These are phyloP conservation scores for Jatropha curcas DNA, from an alignment of 345 rosid genomes.

Conservation along the genomic window DNA sequence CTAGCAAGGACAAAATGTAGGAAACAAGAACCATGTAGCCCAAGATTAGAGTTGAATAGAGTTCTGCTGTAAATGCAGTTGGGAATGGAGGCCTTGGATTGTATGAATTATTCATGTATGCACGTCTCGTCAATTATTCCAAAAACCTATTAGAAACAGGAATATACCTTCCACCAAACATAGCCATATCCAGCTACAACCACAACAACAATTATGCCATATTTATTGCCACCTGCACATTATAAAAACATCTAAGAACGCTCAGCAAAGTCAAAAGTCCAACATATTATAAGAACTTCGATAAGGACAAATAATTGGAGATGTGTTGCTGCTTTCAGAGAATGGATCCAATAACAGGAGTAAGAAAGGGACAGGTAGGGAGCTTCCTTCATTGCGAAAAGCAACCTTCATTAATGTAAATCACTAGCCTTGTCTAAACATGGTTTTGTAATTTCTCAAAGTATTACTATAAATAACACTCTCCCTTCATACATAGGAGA, in stretches of 20 bases:
- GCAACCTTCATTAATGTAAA: too few relatives aligned
- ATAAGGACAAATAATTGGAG: background rate
- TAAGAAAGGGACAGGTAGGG: background rate
- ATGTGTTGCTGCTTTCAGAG: background rate
- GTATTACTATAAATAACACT: background rate
- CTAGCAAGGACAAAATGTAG: background rate
- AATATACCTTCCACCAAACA: constrained; percentile 76
- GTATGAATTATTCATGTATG: background rate
- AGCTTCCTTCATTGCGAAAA: too few relatives aligned
- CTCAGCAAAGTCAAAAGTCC: constrained; percentile 9
- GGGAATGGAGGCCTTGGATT: background rate
- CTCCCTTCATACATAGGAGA: constrained; percentile 8
- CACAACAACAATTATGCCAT: constrained; percentile 49
- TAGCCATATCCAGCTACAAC: constrained; percentile 68
- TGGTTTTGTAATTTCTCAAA: background rate
- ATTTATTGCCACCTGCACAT: constrained; percentile 54
- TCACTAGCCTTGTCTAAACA: too few relatives aligned
- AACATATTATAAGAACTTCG: background rate
- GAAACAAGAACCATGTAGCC: background rate
- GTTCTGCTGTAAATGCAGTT: background rate
- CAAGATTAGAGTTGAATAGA: background rate
- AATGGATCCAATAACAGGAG: background rate
- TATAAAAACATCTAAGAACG: constrained; percentile 3
- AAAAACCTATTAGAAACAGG: background rate
- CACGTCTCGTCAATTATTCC: background rate